Percentiles rank a stretch among this genome's conserved stretches.
These are phyloP conservation scores for Bipolaris sorokiniana DNA, from an alignment of 2,329 filamentous ascomycete genomes.

Conservation along the genomic window DNA sequence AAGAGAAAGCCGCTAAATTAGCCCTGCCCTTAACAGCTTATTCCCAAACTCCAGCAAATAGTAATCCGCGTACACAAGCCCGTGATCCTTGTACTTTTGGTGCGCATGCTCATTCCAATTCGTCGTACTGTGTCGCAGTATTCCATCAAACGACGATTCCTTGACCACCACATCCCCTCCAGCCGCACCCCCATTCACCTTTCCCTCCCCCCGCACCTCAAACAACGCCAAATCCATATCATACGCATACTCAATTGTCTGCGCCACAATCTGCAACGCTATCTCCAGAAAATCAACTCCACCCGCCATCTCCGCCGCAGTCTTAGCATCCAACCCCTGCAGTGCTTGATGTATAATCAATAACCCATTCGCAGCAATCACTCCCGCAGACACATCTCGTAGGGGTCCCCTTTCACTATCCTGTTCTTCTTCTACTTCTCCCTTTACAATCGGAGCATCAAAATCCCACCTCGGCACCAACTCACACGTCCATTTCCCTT, in stretches of 20 bases:
- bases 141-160: constrained; percentile 51
- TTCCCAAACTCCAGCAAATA: constrained; percentile 57
- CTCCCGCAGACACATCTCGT: constrained; percentile 50
- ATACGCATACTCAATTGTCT: constrained; percentile 42
- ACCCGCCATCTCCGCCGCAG: constrained; percentile 1
- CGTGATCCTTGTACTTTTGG: constrained; percentile 54
- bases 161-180: neutral
- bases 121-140: constrained; percentile 56
- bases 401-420: constrained; percentile 40
- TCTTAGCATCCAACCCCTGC: constrained; percentile 20
- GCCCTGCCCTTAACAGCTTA: constrained; percentile 49
- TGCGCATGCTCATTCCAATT: constrained; percentile 57
- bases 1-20: constrained; percentile 21
- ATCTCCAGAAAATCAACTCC: constrained; percentile 18
- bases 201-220: constrained; percentile 16
- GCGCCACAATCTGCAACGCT: constrained; percentile 30
- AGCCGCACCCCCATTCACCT: constrained; percentile 16
- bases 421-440: constrained; percentile 8
- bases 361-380: constrained; percentile 53
- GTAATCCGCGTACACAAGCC: constrained; percentile 59
- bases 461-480: constrained; percentile 60
- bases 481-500: constrained; percentile 34
- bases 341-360: constrained; percentile 49
- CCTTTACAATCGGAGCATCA: constrained; percentile 50
- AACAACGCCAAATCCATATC: constrained; percentile 38